These are phyloP conservation scores for Jacaranda mimosifolia DNA, from an alignment of 257 asterid genomes.

Conservation along the genomic window DNA sequence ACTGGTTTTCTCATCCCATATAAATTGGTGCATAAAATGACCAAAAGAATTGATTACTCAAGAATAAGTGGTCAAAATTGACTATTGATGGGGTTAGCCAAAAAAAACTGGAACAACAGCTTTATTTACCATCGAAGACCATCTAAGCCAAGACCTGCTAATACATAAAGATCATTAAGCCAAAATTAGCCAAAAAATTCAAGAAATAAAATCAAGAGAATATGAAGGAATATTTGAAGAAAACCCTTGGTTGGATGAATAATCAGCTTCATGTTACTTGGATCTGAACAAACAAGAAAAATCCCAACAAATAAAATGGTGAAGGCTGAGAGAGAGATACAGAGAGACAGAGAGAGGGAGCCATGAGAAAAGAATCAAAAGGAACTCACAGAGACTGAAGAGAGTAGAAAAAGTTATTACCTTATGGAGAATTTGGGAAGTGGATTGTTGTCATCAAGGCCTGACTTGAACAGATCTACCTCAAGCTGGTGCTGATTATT, in stretches of 20 bases:
- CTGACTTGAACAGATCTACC: slow-evolving; percentile 72
- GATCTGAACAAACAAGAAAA: slow-evolving; percentile 51
- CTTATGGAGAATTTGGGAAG: slow-evolving; percentile 77
- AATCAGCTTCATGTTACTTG: slow-evolving; percentile 30
- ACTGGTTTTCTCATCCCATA: slow-evolving; percentile 24
- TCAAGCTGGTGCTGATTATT: slow-evolving; percentile 42
- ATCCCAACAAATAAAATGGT: slow-evolving; percentile 32
- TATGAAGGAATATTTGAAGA: background rate
- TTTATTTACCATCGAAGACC: slow-evolving; percentile 31
- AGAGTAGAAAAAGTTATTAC: slow-evolving; percentile 43
- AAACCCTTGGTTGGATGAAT: slow-evolving; percentile 28
- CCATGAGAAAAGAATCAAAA: slow-evolving; percentile 20
- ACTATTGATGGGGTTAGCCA: slow-evolving; percentile 22
- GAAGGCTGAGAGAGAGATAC: slow-evolving; percentile 21
- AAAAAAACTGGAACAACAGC: slow-evolving; percentile 24
- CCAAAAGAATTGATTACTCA: slow-evolving; percentile 35
- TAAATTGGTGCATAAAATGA: slow-evolving; percentile 52
- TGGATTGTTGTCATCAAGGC: slow-evolving; percentile 57
- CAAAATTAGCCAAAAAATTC: slow-evolving; percentile 26
- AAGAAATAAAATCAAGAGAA: slow-evolving; percentile 2
- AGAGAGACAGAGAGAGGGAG: slow-evolving; percentile 3
- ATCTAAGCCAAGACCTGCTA: slow-evolving; percentile 28
- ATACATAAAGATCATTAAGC: slow-evolving; percentile 34
- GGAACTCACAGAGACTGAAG: slow-evolving; percentile 25
- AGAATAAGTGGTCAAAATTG: slow-evolving; percentile 41